Percentiles rank a stretch among this genome's conserved stretches.
Evolutionary conservation across 1,284 basidiomycete genomes (phyloP).

Genomic region (Melampsora larici-populina): DNA sequence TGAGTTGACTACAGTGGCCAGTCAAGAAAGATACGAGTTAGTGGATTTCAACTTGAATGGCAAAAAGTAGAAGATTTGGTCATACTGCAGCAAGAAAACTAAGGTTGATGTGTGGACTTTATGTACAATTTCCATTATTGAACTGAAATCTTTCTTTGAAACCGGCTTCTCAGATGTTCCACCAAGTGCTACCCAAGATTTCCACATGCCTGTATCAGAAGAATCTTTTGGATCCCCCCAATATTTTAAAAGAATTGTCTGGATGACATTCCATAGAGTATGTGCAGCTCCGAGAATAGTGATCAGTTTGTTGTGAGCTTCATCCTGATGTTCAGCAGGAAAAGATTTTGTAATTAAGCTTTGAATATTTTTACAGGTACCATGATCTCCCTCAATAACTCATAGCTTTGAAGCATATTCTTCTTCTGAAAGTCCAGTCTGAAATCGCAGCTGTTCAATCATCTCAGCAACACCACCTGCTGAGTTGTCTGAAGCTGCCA

Average conservation of each 20-base stretch:
- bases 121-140: slow-evolving; percentile 16
- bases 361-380: neutral
- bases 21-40: neutral
- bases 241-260: neutral
- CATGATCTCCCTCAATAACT: slow-evolving; percentile 12
- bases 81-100: too few species aligned
- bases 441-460: neutral
- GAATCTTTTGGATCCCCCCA: slow-evolving; percentile 1
- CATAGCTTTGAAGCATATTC: neutral
- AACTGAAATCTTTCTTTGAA: too few species aligned
- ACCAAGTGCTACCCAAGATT: neutral
- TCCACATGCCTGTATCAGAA: neutral
- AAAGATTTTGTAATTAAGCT: neutral
- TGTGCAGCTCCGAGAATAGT: neutral
- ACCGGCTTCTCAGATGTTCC: neutral
- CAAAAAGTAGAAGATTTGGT: neutral
- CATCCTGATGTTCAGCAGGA: neutral
- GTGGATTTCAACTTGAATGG: neutral
- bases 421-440: neutral
- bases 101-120: neutral
- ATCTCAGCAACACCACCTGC: neutral
- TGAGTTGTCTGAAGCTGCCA: slow-evolving; percentile 17
- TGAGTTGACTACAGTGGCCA: neutral
- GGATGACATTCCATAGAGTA: too few species aligned
- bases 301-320: neutral